phyloP scores from a whole-genome alignment of 2,329 filamentous ascomycete species.

The Calcarisporium arbuscula region DNA sequence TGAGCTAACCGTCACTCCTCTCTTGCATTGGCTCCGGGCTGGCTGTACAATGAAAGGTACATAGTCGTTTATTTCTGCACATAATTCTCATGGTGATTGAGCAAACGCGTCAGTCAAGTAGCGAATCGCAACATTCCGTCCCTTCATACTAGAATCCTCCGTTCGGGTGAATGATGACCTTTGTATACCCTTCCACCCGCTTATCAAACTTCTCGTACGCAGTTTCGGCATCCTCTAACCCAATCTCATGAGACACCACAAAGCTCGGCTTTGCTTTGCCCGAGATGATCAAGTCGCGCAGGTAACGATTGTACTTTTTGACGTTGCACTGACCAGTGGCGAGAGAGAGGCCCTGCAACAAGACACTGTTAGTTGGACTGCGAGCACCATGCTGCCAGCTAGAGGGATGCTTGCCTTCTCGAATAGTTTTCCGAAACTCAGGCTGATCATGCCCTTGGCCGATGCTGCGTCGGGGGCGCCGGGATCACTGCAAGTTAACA shows the following conservation, averaged over 20 bases:
- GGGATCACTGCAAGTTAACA: constrained; percentile 37
- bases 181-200: constrained; percentile 60
- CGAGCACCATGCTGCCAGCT: too few species aligned
- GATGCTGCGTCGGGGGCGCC: constrained; percentile 55
- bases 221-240: constrained; percentile 51
- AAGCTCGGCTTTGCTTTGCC: constrained; percentile 61
- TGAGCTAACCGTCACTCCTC: too few species aligned
- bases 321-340: constrained; percentile 63
- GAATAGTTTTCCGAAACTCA: constrained; percentile 62
- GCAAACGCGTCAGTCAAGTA: too few species aligned
- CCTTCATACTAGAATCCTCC: constrained; percentile 25
- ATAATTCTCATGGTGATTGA: too few species aligned
- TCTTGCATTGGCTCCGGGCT: too few species aligned
- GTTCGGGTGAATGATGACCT: constrained; percentile 62
- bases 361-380: too few species aligned
- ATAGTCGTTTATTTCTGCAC: too few species aligned
- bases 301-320: constrained; percentile 60
- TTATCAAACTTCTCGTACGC: constrained; percentile 63
- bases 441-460: constrained; percentile 56
- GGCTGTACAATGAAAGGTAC: too few species aligned
- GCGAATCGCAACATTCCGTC: constrained; percentile 17
- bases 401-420: constrained; percentile 46
- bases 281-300: constrained; percentile 58
- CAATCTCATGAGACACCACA: constrained; percentile 59
- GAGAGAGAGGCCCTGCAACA: constrained; percentile 49